Conservation (phyloP, 2,329 filamentous ascomycete species). For the Colletotrichum theobromicola region DNA sequence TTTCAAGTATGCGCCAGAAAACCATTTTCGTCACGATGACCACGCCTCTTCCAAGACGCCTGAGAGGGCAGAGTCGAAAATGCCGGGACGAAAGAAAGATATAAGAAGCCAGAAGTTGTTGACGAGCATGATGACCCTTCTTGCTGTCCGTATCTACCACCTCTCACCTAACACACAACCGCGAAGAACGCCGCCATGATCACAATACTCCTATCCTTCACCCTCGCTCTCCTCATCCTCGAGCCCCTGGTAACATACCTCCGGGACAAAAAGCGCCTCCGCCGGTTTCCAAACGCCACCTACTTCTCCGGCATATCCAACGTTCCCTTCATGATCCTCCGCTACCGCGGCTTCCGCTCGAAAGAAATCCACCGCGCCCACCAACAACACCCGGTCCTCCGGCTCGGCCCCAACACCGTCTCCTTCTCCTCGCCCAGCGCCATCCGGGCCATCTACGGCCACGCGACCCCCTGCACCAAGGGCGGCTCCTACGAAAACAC, state of each 20-base stretch:
- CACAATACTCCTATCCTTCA: not conserved
- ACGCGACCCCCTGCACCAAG: conserved; percentile 55
- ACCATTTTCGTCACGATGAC: not conserved
- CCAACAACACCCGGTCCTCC: not conserved
- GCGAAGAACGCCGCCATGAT: not conserved
- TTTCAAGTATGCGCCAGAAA: not conserved
- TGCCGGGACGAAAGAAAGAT: not conserved
- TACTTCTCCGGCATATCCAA: not conserved
- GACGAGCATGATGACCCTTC: not conserved
- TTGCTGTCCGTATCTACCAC: accelerated
- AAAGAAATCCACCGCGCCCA: not conserved
- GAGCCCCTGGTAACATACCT: not conserved
- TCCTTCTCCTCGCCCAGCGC: not conserved
- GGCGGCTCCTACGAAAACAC: conserved; percentile 50
- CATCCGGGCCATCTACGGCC: conserved; percentile 30
- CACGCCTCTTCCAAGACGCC: no score
- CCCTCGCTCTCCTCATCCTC: not conserved
- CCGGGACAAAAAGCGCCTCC: not conserved
- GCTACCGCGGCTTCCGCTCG: not conserved
- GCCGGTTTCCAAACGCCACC: not conserved
- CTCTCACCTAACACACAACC: accelerated
- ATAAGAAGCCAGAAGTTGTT: not conserved
- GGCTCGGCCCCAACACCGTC: not conserved
- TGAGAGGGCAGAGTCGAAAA: not conserved
- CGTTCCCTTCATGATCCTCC: not conserved